Conservation (phyloP, 2,329 filamentous ascomycete genomes). For the Penicillium sp. region DNA sequence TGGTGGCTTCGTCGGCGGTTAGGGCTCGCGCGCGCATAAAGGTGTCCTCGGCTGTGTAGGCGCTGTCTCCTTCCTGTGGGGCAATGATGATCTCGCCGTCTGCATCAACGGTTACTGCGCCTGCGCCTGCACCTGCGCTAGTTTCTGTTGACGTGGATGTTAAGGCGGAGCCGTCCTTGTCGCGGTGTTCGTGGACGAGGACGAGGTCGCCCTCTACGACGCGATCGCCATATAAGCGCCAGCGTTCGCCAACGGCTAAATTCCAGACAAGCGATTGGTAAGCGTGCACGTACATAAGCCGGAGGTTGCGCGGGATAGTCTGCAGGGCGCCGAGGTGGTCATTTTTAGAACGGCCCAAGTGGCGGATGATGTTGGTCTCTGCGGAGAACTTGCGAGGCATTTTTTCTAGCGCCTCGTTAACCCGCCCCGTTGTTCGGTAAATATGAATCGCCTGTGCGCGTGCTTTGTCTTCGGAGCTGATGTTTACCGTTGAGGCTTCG, state of each 20-base stretch:
- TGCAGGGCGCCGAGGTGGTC: constrained; percentile 84
- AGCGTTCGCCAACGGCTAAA: constrained; percentile 77
- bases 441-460: constrained; percentile 79
- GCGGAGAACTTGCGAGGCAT: constrained; percentile 83
- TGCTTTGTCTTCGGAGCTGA: constrained; percentile 75
- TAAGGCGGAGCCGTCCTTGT: constrained; percentile 45
- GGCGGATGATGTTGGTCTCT: constrained; percentile 77
- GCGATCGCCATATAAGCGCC: constrained; percentile 71
- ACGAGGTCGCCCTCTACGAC: constrained; percentile 88
- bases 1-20: constrained; percentile 75
- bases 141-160: neutral
- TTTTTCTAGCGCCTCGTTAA: constrained; percentile 64
- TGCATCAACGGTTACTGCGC: constrained; percentile 55
- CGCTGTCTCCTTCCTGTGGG: constrained; percentile 62
- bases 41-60: constrained; percentile 57
- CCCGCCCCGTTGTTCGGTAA: constrained; percentile 68
- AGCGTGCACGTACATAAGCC: constrained; percentile 94
- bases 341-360: constrained; percentile 63
- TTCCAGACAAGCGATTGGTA: constrained; percentile 98
- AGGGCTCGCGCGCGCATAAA: constrained; percentile 75
- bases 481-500: constrained; percentile 49
- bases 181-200: constrained; percentile 64
- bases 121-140: constrained; percentile 25
- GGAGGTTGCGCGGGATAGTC: constrained; percentile 78
- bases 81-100: constrained; percentile 70